Conservation (phyloP, 306 rosid genomes). For the Benincasa hispida region DNA sequence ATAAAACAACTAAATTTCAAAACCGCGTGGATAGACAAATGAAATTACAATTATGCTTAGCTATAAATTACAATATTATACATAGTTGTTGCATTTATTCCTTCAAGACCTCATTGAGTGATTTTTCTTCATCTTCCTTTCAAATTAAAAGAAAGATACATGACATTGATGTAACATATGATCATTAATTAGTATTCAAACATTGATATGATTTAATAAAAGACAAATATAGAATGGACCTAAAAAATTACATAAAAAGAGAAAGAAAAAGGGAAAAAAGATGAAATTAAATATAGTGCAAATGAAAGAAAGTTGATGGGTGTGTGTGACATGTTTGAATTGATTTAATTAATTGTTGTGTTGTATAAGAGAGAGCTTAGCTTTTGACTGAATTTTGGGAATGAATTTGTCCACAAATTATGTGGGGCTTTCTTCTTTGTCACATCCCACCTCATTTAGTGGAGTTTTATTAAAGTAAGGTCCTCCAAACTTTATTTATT, state of each 20-base stretch:
- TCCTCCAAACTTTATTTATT: not conserved
- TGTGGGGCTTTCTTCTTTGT: slow-evolving; percentile 6
- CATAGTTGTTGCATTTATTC: not conserved
- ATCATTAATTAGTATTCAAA: not conserved
- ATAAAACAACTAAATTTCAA: not conserved
- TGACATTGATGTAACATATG: not conserved
- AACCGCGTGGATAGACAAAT: not conserved
- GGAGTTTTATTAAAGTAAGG: slow-evolving; percentile 2
- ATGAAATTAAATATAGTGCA: not conserved
- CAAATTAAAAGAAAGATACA: not conserved
- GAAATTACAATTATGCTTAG: not conserved
- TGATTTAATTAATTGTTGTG: not conserved
- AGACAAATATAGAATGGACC: not conserved
- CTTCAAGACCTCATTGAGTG: not conserved
- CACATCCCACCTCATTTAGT: slow-evolving; percentile 2
- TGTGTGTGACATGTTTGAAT: slow-evolving; percentile 1
- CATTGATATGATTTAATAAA: not conserved
- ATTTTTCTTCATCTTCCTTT: not conserved
- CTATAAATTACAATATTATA: not conserved
- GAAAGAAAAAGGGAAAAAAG: not conserved
- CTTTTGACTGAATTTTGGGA: not conserved
- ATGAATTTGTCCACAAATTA: slow-evolving; percentile 5
- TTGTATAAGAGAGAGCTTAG: not conserved
- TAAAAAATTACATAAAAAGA: not conserved
- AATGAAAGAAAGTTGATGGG: not conserved